Percentiles rank a stretch among this genome's conserved stretches.
Conservation (phyloP, 345 rosid species). For the Sisymbrium irio region DNA sequence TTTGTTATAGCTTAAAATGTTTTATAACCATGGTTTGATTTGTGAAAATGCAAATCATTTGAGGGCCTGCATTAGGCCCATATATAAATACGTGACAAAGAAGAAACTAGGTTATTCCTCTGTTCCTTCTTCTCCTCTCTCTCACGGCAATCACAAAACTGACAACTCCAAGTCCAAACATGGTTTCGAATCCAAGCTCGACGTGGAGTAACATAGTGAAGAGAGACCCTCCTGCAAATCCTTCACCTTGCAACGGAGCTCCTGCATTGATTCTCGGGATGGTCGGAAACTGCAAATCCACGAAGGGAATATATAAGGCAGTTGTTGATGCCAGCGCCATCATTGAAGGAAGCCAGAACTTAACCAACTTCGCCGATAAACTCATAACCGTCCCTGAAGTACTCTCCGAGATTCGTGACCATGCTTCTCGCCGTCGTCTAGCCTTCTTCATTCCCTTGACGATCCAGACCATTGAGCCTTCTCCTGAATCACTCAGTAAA, state of each 20-base stretch:
- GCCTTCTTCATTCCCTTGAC: slow-evolving; percentile 56
- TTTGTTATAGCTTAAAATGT: too few species aligned
- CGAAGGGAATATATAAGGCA: slow-evolving; percentile 65
- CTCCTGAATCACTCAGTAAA: slow-evolving; percentile 66
- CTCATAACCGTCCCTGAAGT: slow-evolving; percentile 79
- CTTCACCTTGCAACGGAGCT: slow-evolving; percentile 18
- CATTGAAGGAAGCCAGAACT: slow-evolving; percentile 65
- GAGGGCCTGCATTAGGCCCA: too few species aligned
- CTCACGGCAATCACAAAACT: background rate
- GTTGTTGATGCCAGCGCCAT: slow-evolving; percentile 87
- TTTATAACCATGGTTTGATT: too few species aligned
- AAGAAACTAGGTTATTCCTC: too few species aligned
- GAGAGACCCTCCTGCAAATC: slow-evolving; percentile 27
- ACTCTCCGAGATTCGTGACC: slow-evolving; percentile 75
- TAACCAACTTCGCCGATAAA: slow-evolving; percentile 54
- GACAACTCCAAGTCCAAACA: background rate
- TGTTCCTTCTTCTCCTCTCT: too few species aligned
- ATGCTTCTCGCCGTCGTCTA: slow-evolving; percentile 78
- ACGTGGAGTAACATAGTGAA: slow-evolving; percentile 62
- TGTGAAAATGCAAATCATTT: too few species aligned
- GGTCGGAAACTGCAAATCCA: slow-evolving; percentile 65
- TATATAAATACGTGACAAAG: too few species aligned
- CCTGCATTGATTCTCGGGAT: slow-evolving; percentile 32
- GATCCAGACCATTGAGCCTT: slow-evolving; percentile 66
- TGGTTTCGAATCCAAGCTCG: slow-evolving; percentile 25